Evolutionary conservation across 352 stramenopile genomes (phyloP), one percentile per base, ranked within the genome.

Genomic region (Phytophthora chlamydospora): DNA sequence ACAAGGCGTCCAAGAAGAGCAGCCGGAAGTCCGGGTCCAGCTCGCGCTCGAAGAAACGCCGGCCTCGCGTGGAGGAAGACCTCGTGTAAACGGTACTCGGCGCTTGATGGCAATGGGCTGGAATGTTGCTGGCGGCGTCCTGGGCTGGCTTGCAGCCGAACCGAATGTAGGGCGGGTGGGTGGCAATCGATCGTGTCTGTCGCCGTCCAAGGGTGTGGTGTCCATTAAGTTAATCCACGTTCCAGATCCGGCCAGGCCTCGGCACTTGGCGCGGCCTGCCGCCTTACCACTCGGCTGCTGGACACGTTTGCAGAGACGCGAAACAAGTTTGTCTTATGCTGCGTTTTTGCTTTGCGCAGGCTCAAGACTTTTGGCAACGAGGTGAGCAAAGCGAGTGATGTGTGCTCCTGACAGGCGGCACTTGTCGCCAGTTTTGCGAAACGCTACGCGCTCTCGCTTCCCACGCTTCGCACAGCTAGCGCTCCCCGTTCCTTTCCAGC

Each of bases 21-120:
- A 75, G 40, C 27, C 38, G 53, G 27, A 73, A 75, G 55, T 58
- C 61, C n/a, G 48, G 33, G 17, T 62, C 52, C 13, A 71, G 53
- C 21, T 66, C 58, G 3, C 58, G 51, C 31, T 73, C 67, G 3
- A 60, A 69, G 43, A 71, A 68, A 21, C 49, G 45, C 1, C 49
- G 33, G 34, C 58, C 49, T 32, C 46, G 48, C 14, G 44, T 62
- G 7, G 44, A 47, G 21, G 51, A 69, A 13, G 46, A 72, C 38
- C 8, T 66, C 29, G 44, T 36, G 38, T 73, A 55, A n/a, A n/a
- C n/a, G n/a, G n/a, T n/a, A n/a, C n/a, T n/a, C n/a, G n/a, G n/a
- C n/a, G n/a, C n/a, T n/a, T n/a, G n/a, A n/a, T n/a, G n/a, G n/a
- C n/a, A n/a, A n/a, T n/a, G n/a, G n/a, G n/a, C n/a, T n/a, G n/a